Percentiles rank a stretch among this genome's conserved stretches.
Conservation (phyloP, 1,284 basidiomycete genomes). For the Papiliotrema flavescens region DNA sequence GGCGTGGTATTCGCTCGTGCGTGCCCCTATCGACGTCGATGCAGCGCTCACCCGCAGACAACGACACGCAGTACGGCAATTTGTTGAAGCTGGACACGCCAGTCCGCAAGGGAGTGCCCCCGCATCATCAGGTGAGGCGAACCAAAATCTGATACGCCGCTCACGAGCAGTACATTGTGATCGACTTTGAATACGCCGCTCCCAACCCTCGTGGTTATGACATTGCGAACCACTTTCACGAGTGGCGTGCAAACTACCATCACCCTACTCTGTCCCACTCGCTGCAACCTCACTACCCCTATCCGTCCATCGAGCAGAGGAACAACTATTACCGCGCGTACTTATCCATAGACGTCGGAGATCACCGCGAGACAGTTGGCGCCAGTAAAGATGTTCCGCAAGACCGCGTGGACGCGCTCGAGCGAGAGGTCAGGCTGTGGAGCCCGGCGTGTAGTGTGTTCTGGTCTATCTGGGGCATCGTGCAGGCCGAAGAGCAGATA, state of each 20-base stretch:
- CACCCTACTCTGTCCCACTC: slow-evolving; percentile 67
- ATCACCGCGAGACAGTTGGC: slow-evolving; percentile 28
- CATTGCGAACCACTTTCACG: slow-evolving; percentile 93
- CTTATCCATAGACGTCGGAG: slow-evolving; percentile 52
- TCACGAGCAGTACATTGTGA: slow-evolving; percentile 70
- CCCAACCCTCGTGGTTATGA: slow-evolving; percentile 87
- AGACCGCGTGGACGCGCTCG: slow-evolving; percentile 53
- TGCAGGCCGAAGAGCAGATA: slow-evolving; percentile 79
- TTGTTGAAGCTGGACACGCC: slow-evolving; percentile 66
- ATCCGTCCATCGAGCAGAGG: slow-evolving; percentile 70
- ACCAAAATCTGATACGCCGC: not conserved
- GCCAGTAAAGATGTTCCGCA: slow-evolving; percentile 33
- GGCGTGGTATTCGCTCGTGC: slow-evolving; percentile 48
- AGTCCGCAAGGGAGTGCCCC: slow-evolving; percentile 49
- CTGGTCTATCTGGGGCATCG: slow-evolving; percentile 89
- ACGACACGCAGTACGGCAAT: slow-evolving; percentile 92
- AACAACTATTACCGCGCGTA: slow-evolving; percentile 81
- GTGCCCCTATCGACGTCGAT: slow-evolving; percentile 3
- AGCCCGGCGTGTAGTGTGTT: slow-evolving; percentile 79
- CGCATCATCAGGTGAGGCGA: slow-evolving; percentile 50
- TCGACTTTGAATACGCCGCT: slow-evolving; percentile 91
- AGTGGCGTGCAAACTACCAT: slow-evolving; percentile 87
- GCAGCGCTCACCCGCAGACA: slow-evolving; percentile 58
- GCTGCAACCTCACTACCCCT: slow-evolving; percentile 62
- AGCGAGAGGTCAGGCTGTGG: slow-evolving; percentile 76